A percentile compares a stretch with the other conserved stretches of the same genome.
These are phyloP conservation scores for Aspergillus arachidicola DNA, from an alignment of 2,329 filamentous ascomycete genomes.

Conservation along the genomic window DNA sequence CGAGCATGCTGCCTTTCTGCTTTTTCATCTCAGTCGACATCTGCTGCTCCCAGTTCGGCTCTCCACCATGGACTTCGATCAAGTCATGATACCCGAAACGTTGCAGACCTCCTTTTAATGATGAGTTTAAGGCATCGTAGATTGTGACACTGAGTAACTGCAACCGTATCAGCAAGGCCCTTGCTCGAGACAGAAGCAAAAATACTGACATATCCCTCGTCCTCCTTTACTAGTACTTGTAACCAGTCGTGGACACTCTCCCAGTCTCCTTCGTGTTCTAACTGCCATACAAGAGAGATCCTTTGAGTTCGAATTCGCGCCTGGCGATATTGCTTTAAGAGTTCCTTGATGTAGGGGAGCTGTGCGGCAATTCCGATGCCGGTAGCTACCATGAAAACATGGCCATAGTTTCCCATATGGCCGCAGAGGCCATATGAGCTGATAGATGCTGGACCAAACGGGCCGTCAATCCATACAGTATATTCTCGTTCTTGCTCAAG, in stretches of 20 bases:
- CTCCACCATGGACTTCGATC: conserved; percentile 5
- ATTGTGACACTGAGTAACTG: conserved; percentile 12
- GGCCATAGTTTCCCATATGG: conserved; percentile 27
- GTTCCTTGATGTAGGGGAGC: conserved; percentile 38
- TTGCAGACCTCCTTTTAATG: conserved; percentile 3
- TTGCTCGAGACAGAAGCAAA: background rate
- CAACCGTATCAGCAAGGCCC: background rate
- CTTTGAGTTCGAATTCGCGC: conserved; percentile 22
- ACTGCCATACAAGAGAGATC: conserved; percentile 34
- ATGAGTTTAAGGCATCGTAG: conserved; percentile 4
- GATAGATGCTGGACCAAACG: conserved; percentile 25
- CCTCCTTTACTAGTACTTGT: conserved; percentile 21
- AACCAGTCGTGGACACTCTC: conserved; percentile 21
- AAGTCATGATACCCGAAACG: conserved; percentile 5
- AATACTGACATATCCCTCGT: conserved; percentile 23
- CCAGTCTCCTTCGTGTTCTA: conserved; percentile 24
- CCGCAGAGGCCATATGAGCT: conserved; percentile 13
- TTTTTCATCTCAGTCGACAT: conserved; percentile 4
- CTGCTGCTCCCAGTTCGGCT: conserved; percentile 8
- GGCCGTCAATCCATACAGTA: conserved; percentile 29
- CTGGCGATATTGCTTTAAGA: conserved; percentile 32
- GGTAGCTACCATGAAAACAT: conserved; percentile 38
- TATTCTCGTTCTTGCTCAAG: conserved; percentile 11
- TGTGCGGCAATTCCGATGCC: conserved; percentile 38
- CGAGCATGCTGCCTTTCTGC: conserved; percentile 10